These are phyloP conservation scores for Fusarium sp. DNA, from an alignment of 2,329 filamentous ascomycete species.

Conservation along the genomic window DNA sequence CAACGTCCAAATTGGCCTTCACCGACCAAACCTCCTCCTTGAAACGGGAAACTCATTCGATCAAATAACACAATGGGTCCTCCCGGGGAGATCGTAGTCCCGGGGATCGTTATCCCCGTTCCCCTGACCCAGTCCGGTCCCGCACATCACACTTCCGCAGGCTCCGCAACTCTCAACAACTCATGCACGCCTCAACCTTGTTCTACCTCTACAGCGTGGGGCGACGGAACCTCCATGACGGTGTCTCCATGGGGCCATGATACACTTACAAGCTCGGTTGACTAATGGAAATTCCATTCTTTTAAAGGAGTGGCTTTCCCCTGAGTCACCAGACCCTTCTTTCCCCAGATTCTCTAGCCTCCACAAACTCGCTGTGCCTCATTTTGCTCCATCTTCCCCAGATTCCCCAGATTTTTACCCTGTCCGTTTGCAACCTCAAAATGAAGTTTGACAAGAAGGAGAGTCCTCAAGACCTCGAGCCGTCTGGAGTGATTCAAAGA, in stretches of 20 bases:
- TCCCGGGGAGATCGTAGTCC: neutral
- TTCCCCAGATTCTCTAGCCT: neutral
- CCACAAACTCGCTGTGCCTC: neutral
- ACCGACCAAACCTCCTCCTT: neutral
- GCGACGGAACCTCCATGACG: neutral
- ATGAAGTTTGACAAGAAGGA: neutral
- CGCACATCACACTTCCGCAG: neutral
- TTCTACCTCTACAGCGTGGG: neutral
- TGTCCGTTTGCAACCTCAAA: neutral
- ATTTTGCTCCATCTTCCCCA: conserved; percentile 1
- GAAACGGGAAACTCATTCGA: neutral
- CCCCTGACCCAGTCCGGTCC: neutral
- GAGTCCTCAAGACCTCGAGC: neutral
- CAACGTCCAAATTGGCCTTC: neutral
- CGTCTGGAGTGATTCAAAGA: neutral
- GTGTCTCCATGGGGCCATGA: neutral
- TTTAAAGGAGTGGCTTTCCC: conserved; percentile 1
- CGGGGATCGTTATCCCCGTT: neutral
- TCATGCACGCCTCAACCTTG: neutral
- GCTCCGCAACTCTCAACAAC: neutral
- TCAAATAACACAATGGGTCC: neutral
- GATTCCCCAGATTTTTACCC: conserved; percentile 1
- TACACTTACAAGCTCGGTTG: neutral
- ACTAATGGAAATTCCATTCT: neutral
- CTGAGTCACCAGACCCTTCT: neutral